These are phyloP conservation scores for Moesziomyces sp. DNA, from an alignment of 1,284 basidiomycete genomes.

Conservation along the genomic window DNA sequence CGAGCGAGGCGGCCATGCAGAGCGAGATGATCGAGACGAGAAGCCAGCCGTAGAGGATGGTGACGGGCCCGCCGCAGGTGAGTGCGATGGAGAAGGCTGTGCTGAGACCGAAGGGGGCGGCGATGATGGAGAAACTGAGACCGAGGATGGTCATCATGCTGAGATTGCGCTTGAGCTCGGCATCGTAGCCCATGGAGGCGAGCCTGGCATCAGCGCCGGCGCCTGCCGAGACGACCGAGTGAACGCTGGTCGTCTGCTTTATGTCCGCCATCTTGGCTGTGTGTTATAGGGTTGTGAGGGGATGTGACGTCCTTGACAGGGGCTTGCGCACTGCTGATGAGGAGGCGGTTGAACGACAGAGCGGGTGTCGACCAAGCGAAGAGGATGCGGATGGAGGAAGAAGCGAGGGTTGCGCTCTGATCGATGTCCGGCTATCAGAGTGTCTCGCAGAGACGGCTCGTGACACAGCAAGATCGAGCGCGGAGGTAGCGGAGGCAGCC, in stretches of 20 bases:
- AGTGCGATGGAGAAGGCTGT: slow-evolving; percentile 70
- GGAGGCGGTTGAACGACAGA: neutral
- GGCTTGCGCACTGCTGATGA: neutral
- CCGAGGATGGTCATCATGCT: slow-evolving; percentile 70
- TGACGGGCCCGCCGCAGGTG: slow-evolving; percentile 68
- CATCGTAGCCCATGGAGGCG: slow-evolving; percentile 70
- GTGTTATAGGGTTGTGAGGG: neutral
- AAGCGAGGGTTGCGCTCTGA: neutral
- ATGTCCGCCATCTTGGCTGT: slow-evolving; percentile 16
- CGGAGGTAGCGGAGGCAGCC: no score
- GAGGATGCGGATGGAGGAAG: neutral
- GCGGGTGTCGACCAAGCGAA: neutral
- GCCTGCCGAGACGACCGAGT: slow-evolving; percentile 52
- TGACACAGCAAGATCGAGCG: no score
- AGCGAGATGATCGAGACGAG: slow-evolving; percentile 70
- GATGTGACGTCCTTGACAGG: neutral
- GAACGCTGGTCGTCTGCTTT: slow-evolving; percentile 41
- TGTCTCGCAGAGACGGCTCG: no score
- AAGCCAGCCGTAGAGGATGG: slow-evolving; percentile 70
- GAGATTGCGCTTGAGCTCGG: slow-evolving; percentile 69
- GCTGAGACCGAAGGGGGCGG: slow-evolving; percentile 69
- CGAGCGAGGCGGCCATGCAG: slow-evolving; percentile 69
- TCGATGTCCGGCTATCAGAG: no score
- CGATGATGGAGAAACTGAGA: slow-evolving; percentile 69
- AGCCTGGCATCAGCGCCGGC: slow-evolving; percentile 64